Evolutionary conservation across 495 filamentous ascomycete genomes (phyloP).

Genomic region (Lophiostoma macrostomum): DNA sequence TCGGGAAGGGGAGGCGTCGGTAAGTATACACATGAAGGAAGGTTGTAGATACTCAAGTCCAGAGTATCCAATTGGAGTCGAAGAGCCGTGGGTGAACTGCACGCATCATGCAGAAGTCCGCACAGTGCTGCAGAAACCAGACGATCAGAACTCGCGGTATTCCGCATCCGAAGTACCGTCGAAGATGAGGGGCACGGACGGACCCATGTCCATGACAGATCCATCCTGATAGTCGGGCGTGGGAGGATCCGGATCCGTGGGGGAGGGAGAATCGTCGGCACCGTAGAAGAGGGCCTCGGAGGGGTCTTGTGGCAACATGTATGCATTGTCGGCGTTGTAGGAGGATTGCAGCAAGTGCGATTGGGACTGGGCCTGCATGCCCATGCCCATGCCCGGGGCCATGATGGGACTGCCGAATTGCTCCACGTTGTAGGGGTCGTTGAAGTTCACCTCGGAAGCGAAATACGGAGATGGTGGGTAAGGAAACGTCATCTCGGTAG

Average conservation of each 20-base stretch:
- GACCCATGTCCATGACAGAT: too few relatives aligned
- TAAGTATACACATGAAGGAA: too few relatives aligned
- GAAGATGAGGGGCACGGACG: too few relatives aligned
- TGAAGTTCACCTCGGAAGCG: constrained; percentile 17
- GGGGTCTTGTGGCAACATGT: constrained; percentile 5
- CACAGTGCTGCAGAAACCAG: too few relatives aligned
- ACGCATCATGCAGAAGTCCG: too few relatives aligned
- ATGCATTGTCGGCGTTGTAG: background rate
- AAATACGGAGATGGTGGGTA: constrained; percentile 23
- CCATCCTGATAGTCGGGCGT: constrained; percentile 18
- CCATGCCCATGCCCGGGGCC: background rate
- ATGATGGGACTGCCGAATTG: constrained; percentile 1
- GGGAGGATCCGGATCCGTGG: constrained; percentile 19
- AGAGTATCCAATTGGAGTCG: too few relatives aligned
- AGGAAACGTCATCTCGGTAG: constrained; percentile 4
- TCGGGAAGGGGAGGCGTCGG: too few relatives aligned
- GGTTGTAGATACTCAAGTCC: too few relatives aligned
- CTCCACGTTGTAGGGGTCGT: background rate
- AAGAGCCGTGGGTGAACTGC: too few relatives aligned
- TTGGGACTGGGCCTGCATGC: background rate
- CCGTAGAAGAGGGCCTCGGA: constrained; percentile 18
- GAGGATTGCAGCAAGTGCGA: constrained; percentile 1
- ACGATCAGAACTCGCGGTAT: too few relatives aligned
- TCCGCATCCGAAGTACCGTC: too few relatives aligned
- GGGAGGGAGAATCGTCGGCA: constrained; percentile 15